A percentile compares a stretch with the other conserved stretches of the same genome.
phyloP scores from a whole-genome alignment of 192 early-diverging fungal species.

The Coemansia sp. region DNA sequence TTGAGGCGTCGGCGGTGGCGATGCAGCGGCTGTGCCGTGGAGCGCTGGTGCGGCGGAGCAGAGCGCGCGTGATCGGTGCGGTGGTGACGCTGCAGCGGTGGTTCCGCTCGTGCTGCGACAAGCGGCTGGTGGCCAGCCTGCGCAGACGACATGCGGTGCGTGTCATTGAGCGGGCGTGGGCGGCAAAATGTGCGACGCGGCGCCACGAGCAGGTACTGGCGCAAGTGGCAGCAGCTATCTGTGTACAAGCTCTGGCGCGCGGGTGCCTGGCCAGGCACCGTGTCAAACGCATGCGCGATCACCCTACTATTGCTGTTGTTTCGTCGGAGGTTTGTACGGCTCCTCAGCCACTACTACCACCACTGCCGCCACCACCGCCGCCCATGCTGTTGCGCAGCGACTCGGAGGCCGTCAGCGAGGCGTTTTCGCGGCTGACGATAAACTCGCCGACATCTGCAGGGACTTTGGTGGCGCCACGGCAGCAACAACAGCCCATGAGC shows the following conservation, averaged over 20 bases:
- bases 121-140: slow-evolving; percentile 3
- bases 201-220: not conserved
- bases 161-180: slow-evolving; percentile 33
- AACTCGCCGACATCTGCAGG: slow-evolving; percentile 5
- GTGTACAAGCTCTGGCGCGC: slow-evolving; percentile 18
- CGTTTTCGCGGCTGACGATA: slow-evolving; percentile 30
- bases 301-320: no score
- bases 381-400: slow-evolving; percentile 10
- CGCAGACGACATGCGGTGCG: slow-evolving; percentile 22
- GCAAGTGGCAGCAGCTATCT: not conserved
- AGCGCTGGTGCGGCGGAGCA: slow-evolving; percentile 63
- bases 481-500: not conserved
- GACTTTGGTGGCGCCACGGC: not conserved
- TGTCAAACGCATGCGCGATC: slow-evolving; percentile 10
- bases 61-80: slow-evolving; percentile 46
- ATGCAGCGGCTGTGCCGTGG: slow-evolving; percentile 81
- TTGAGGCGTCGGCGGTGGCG: slow-evolving; percentile 71
- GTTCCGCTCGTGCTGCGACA: slow-evolving; percentile 20
- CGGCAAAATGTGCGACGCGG: not conserved
- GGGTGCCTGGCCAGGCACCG: slow-evolving; percentile 13
- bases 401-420: slow-evolving; percentile 19
- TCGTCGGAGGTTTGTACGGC: no score
- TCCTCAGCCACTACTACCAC: no score
- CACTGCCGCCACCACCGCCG: not conserved
- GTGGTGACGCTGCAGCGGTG: slow-evolving; percentile 32